Base-by-base conservation (phyloP, 2,329 filamentous ascomycete genomes). In the Ophiognomonia clavigignenti-juglandacearum region DNA sequence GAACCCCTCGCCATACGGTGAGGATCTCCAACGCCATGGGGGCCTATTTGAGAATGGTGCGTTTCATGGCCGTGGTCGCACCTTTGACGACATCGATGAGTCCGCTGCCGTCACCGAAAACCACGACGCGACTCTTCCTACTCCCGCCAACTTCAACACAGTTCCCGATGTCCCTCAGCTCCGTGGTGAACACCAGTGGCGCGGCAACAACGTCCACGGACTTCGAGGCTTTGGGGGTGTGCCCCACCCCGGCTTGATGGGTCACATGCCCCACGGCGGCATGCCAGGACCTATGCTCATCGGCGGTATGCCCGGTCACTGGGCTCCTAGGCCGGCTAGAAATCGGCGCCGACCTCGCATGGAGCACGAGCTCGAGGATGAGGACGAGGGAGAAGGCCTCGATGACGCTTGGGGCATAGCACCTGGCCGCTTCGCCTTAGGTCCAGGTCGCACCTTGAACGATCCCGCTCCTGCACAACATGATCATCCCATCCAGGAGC, bases 381-480 rank as follows among this genome's bases (percentile, higher is more conserved):
- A 37, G 9, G 32, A 24, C 4, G 27, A 24, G 9, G 16, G 6
- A 5, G 26, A 43, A 11, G 27, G 18, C 5, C 2, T 9, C 13
- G 5, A n/a, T 16, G 11, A 20, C 16, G 4, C 10, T 6, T 31
- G 32, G 32, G 6, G 14, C 10, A 5, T 13, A 6, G 43, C 14
- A 9, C 24, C 4, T 10, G 18, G 19, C 22, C 8, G 2, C 9
- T 39, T 32, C 18, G 19, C 20, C 6, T 19, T 22, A 6, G 49
- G 49, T 22, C 39, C 6, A 18, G 49, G 49, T 18, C 49, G 34
- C 13, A 48, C 39, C 6, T 16, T 48, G 18, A 37, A 37, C 16
- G 41, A 48, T 11, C 41, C 41, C 9, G 16, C 8, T 9, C 27
- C n/a, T 6, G 11, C 6, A 4, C 20, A 24, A 16, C 20, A 20